Percentiles rank a stretch among this genome's conserved stretches.
phyloP scores from a whole-genome alignment of 2,329 filamentous ascomycete genomes.

The Scortechinia acanthostroma region DNA sequence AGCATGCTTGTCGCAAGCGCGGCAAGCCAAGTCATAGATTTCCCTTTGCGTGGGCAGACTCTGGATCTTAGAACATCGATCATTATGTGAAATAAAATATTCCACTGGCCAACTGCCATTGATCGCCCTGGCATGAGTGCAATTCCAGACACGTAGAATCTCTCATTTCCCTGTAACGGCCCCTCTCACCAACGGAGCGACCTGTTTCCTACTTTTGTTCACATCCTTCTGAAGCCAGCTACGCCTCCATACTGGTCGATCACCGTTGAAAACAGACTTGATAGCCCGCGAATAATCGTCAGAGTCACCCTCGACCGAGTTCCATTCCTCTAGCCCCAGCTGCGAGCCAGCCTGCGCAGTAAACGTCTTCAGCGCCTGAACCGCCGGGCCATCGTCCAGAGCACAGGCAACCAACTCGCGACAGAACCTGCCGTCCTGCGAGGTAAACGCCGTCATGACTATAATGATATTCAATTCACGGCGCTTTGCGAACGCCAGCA shows the following conservation, averaged over 20 bases:
- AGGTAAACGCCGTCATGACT: slow-evolving; percentile 49
- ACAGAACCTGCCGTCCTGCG: slow-evolving; percentile 29
- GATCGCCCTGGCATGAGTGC: no score
- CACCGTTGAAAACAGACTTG: neutral
- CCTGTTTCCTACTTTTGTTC: slow-evolving; percentile 53
- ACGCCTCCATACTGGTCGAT: slow-evolving; percentile 25
- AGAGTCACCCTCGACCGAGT: neutral
- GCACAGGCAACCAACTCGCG: slow-evolving; percentile 41
- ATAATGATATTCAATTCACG: slow-evolving; percentile 40
- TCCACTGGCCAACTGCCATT: no score
- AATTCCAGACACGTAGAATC: no score
- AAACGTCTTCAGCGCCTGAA: slow-evolving; percentile 4
- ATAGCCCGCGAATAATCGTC: neutral
- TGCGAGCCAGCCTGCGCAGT: neutral
- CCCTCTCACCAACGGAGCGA: slow-evolving; percentile 48
- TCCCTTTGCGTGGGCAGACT: no score
- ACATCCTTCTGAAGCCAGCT: slow-evolving; percentile 49
- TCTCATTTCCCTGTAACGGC: no score
- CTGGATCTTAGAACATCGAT: no score
- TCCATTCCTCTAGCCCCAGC: neutral
- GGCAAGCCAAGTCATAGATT: no score
- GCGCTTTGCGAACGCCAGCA: slow-evolving; percentile 16
- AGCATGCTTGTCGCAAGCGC: no score
- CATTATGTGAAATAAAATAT: no score
- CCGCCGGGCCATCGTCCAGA: slow-evolving; percentile 7